A percentile compares a stretch with the other conserved stretches of the same genome.
Evolutionary conservation across 2,329 filamentous ascomycete species (phyloP).

Genomic region (Rhinocladiella mackenziei): DNA sequence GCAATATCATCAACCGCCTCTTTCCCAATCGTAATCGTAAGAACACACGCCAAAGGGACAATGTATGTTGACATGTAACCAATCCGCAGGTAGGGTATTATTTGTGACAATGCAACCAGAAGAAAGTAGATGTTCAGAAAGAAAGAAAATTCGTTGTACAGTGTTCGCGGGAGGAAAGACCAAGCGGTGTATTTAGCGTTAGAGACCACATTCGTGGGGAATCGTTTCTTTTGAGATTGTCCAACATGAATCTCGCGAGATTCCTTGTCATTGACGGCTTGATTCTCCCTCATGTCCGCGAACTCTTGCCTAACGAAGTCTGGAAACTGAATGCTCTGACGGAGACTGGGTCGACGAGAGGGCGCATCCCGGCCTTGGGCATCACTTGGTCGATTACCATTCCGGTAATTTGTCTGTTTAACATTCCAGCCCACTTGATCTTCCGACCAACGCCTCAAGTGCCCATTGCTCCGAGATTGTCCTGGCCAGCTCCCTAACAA

Average conservation of each 20-base stretch:
- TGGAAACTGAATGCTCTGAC: conserved; percentile 41
- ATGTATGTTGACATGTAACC: conserved; percentile 94
- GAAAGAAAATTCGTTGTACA: conserved; percentile 99
- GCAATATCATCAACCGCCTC: conserved; percentile 93
- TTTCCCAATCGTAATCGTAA: conserved; percentile 88
- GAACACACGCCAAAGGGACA: conserved; percentile 84
- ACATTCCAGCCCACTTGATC: conserved; percentile 48
- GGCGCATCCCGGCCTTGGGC: conserved; percentile 11
- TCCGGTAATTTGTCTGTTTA: conserved; percentile 12
- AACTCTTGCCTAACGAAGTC: conserved; percentile 27
- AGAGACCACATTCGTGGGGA: conserved; percentile 85
- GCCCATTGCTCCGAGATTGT: conserved; percentile 14
- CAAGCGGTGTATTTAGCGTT: conserved; percentile 97
- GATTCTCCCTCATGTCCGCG: conserved; percentile 37
- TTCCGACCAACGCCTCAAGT: conserved; percentile 41
- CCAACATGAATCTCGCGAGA: conserved; percentile 75
- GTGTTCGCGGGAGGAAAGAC: conserved; percentile 86
- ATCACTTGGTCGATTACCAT: conserved; percentile 6
- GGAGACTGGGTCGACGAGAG: conserved; percentile 57
- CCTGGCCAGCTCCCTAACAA: conserved; percentile 49
- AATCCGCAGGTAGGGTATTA: conserved; percentile 82
- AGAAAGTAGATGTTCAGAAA: conserved; percentile 99
- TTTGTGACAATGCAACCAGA: conserved; percentile 88
- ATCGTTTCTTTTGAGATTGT: conserved; percentile 66
- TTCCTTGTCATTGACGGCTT: conserved; percentile 39